Evolutionary conservation across 192 early-diverging fungal genomes (phyloP).

Genomic region (Coemansia sp.): DNA sequence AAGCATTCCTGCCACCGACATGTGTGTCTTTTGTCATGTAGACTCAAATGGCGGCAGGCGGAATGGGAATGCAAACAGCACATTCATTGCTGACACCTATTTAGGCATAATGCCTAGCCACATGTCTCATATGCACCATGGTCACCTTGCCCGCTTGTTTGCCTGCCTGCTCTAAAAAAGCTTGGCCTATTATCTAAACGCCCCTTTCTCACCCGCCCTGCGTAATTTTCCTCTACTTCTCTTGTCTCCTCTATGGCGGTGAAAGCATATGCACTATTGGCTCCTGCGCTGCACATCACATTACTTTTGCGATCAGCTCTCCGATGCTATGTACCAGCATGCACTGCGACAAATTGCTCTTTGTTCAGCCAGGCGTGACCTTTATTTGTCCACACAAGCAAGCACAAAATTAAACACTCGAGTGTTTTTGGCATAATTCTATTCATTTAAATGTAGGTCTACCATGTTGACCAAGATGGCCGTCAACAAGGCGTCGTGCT

Average conservation of each 20-base stretch:
- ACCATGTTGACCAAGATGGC: slow-evolving; percentile 74
- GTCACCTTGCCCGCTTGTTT: not conserved
- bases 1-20: not conserved
- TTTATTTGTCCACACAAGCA: not conserved
- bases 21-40: not conserved
- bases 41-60: not conserved
- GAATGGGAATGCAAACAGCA: not conserved
- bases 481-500: slow-evolving; percentile 79
- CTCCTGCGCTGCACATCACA: not conserved
- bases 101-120: slow-evolving; percentile 33
- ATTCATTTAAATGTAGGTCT: slow-evolving; percentile 36
- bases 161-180: not conserved
- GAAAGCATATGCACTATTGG: not conserved
- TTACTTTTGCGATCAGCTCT: slow-evolving; percentile 4
- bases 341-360: slow-evolving; percentile 2
- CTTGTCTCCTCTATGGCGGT: not conserved
- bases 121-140: slow-evolving; percentile 12
- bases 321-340: slow-evolving; percentile 3
- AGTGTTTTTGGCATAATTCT: not conserved
- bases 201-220: slow-evolving; percentile 5
- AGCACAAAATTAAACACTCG: not conserved
- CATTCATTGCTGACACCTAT: slow-evolving; percentile 34
- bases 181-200: not conserved
- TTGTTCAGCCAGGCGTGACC: slow-evolving; percentile 10
- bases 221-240: not conserved